Conservation (phyloP, 2,329 filamentous ascomycete species). For the Neodidymelliopsis sp. region DNA sequence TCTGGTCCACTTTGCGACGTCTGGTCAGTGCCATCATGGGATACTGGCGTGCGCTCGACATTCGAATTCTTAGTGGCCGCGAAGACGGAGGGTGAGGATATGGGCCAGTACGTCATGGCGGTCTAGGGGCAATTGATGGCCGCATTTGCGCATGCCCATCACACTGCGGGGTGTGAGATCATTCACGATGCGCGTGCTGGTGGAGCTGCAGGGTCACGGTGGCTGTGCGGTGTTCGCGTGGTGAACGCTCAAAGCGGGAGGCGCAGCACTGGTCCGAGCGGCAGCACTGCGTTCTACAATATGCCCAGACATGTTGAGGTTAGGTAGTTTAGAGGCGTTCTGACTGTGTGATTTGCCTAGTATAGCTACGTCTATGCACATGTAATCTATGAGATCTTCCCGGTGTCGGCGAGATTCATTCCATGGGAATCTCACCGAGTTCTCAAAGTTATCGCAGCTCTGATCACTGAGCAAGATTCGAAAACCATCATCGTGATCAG, state of each 20-base stretch:
- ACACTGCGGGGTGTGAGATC: slow-evolving; percentile 36
- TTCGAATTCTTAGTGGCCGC: slow-evolving; percentile 74
- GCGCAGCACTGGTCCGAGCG: slow-evolving; percentile 15
- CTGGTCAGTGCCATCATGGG: slow-evolving; percentile 64
- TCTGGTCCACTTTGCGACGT: slow-evolving; percentile 31
- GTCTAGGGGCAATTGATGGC: slow-evolving; percentile 46
- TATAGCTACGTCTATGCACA: too few relatives aligned
- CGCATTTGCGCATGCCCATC: slow-evolving; percentile 48
- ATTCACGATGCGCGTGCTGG: slow-evolving; percentile 31
- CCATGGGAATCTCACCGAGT: too few relatives aligned
- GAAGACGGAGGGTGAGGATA: slow-evolving; percentile 84
- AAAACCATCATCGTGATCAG: too few relatives aligned
- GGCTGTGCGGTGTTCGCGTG: slow-evolving; percentile 28
- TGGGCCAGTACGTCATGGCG: slow-evolving; percentile 85
- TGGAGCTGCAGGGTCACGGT: slow-evolving; percentile 34
- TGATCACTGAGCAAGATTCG: too few relatives aligned
- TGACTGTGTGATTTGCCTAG: too few relatives aligned
- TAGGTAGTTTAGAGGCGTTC: too few relatives aligned
- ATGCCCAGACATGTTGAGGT: too few relatives aligned
- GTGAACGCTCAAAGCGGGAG: slow-evolving; percentile 6
- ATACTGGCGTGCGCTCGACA: slow-evolving; percentile 61
- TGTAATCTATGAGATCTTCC: too few relatives aligned
- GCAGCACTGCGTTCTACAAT: slow-evolving; percentile 1
- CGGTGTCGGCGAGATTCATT: too few relatives aligned
- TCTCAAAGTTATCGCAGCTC: too few relatives aligned